Evolutionary conservation across 2,329 filamentous ascomycete genomes (phyloP).

Genomic region (Fusarium brachygibbosum): DNA sequence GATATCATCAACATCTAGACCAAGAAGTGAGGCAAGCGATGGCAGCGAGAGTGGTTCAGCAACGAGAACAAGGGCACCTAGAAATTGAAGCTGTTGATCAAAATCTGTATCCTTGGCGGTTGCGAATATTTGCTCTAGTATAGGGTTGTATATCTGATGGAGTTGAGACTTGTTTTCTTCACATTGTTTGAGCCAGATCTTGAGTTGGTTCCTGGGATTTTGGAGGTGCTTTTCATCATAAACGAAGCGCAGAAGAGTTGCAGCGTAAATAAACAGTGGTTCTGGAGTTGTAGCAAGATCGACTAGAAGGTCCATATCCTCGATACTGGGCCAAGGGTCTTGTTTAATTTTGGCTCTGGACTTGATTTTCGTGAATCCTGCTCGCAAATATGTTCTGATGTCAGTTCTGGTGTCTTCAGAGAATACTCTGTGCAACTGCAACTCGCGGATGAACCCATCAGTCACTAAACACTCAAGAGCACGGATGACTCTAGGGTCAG

Average conservation of each 20-base stretch:
- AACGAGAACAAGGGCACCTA: background rate
- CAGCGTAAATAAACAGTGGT: background rate
- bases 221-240: background rate
- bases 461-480: background rate
- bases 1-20: background rate
- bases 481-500: rapidly evolving
- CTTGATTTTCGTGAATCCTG: background rate
- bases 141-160: background rate
- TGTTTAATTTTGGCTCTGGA: background rate
- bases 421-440: background rate
- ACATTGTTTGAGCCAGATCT: background rate
- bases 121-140: background rate
- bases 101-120: background rate
- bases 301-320: background rate
- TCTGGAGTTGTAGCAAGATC: background rate
- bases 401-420: background rate
- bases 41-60: background rate
- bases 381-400: background rate
- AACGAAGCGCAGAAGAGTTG: background rate
- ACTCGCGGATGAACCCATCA: rapidly evolving
- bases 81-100: background rate
- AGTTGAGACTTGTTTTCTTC: background rate
- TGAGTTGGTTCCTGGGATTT: background rate
- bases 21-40: background rate
- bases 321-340: background rate